A percentile compares a stretch with the other conserved stretches of the same genome.
These are phyloP conservation scores for Emericellopsis atlantica DNA, from an alignment of 2,329 filamentous ascomycete genomes.

Conservation along the genomic window DNA sequence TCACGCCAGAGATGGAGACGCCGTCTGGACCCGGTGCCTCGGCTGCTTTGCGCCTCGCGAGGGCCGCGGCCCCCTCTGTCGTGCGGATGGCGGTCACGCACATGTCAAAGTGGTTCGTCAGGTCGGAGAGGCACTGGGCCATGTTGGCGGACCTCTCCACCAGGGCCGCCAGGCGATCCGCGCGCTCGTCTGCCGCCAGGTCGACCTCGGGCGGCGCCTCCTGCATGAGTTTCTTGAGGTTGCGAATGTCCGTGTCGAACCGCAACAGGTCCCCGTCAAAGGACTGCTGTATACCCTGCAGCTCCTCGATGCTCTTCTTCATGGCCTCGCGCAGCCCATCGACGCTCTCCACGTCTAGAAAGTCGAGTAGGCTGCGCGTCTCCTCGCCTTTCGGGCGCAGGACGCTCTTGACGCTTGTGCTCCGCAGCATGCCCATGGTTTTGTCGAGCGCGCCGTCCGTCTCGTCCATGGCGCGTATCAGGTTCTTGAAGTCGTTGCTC, in stretches of 20 bases:
- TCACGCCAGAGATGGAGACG: constrained; percentile 55
- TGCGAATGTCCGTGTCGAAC: constrained; percentile 63
- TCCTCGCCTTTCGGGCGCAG: constrained; percentile 48
- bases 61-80: constrained; percentile 66
- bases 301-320: constrained; percentile 57
- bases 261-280: constrained; percentile 65
- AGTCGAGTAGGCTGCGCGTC: constrained; percentile 57
- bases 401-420: constrained; percentile 49
- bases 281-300: constrained; percentile 55
- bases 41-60: constrained; percentile 55
- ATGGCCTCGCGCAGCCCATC: constrained; percentile 51
- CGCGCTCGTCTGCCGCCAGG: constrained; percentile 18
- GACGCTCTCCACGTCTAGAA: constrained; percentile 62
- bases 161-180: constrained; percentile 39
- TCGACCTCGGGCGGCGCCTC: constrained; percentile 21
- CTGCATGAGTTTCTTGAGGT: constrained; percentile 46
- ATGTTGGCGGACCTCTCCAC: constrained; percentile 69
- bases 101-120: constrained; percentile 83
- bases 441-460: constrained; percentile 51
- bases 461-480: constrained; percentile 53
- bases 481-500: constrained; percentile 45
- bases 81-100: constrained; percentile 86
- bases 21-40: constrained; percentile 33
- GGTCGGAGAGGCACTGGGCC: constrained; percentile 65
- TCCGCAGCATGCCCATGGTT: constrained; percentile 53